These are phyloP conservation scores for Saturnispora saitoi DNA, from an alignment of 805 yeast genomes.

Conservation along the genomic window DNA sequence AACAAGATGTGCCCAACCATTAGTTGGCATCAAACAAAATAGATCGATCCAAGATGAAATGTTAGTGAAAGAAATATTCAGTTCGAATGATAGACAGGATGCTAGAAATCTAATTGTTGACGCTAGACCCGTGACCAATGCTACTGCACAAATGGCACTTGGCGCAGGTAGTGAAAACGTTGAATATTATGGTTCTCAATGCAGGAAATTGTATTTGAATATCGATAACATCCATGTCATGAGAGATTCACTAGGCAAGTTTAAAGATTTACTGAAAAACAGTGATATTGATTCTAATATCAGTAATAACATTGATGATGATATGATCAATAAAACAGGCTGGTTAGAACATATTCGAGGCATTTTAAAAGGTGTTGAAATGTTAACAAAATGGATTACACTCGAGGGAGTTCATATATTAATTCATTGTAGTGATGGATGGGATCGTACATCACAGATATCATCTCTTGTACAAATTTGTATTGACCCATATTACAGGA, in stretches of 20 bases:
- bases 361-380: conserved; percentile 65
- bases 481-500: conserved; percentile 83
- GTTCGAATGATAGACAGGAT: conserved; percentile 37
- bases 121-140: conserved; percentile 88
- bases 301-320: conserved; percentile 42
- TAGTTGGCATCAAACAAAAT: conserved; percentile 81
- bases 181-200: conserved; percentile 63
- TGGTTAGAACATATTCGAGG: conserved; percentile 73
- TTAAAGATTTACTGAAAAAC: conserved; percentile 56
- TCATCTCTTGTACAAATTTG: conserved; percentile 78
- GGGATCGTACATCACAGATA: conserved; percentile 95
- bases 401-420: conserved; percentile 75
- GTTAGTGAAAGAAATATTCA: conserved; percentile 64
- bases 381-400: conserved; percentile 73
- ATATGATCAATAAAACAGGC: conserved; percentile 51
- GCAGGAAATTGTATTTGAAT: conserved; percentile 62
- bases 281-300: conserved; percentile 54
- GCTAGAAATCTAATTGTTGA: conserved; percentile 65
- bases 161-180: conserved; percentile 98
- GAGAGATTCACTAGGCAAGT: conserved; percentile 68
- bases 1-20: conserved; percentile 85
- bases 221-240: conserved; percentile 94
- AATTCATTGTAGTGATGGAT: conserved; percentile 95
- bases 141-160: conserved; percentile 90
- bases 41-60: conserved; percentile 90